These are phyloP conservation scores for Astrocystis sublimbata DNA, from an alignment of 495 filamentous ascomycete genomes.

Conservation along the genomic window DNA sequence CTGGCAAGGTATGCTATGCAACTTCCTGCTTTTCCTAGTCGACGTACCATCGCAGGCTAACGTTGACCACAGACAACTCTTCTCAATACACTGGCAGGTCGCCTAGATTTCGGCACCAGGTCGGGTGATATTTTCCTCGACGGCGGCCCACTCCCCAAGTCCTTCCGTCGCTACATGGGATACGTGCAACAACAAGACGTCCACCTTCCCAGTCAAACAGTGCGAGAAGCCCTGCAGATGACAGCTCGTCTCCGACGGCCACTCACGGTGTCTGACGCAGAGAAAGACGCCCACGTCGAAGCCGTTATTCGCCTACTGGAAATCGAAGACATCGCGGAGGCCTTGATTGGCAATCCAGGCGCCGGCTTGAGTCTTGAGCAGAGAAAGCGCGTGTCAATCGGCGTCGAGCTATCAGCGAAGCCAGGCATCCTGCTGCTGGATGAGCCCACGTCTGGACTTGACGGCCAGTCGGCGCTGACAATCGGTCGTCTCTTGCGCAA, in stretches of 20 bases:
- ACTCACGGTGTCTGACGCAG: constrained; percentile 51
- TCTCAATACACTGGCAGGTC: neutral
- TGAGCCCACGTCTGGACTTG: constrained; percentile 75
- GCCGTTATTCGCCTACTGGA: constrained; percentile 56
- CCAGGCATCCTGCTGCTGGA: constrained; percentile 41
- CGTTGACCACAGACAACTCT: too few species aligned
- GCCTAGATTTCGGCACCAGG: neutral
- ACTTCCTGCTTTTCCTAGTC: too few species aligned
- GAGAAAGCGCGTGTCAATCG: constrained; percentile 22
- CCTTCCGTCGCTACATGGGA: constrained; percentile 71
- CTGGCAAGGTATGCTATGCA: constrained; percentile 65
- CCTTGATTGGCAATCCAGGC: constrained; percentile 43
- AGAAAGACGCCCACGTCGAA: constrained; percentile 72
- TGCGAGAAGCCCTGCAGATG: constrained; percentile 70
- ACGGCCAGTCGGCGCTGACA: constrained; percentile 70
- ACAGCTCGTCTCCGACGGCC: constrained; percentile 72
- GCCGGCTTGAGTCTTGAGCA: constrained; percentile 32
- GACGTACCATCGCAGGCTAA: too few species aligned
- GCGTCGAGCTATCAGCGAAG: constrained; percentile 13
- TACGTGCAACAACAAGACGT: constrained; percentile 75
- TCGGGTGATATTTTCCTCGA: constrained; percentile 62
- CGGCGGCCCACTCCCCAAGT: constrained; percentile 62
- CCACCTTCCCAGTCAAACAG: constrained; percentile 72
- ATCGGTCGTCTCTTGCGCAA: constrained; percentile 76
- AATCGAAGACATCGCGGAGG: neutral